A percentile compares a stretch with the other conserved stretches of the same genome.
Conservation (phyloP, 2,329 filamentous ascomycete species). For the Keithomyces neogunnii region DNA sequence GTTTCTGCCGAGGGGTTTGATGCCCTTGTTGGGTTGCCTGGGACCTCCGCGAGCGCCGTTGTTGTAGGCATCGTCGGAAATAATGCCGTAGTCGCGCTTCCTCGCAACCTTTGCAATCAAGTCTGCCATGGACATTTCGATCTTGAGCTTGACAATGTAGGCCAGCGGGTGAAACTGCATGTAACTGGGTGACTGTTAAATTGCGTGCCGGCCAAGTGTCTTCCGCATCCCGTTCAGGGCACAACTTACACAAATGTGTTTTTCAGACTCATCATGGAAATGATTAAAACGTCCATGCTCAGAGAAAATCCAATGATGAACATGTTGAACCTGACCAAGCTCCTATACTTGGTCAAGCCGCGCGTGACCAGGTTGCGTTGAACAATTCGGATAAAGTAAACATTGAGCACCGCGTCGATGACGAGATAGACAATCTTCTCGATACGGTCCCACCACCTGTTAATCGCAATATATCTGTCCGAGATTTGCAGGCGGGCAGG, state of each 20-base stretch:
- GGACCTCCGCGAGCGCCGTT: too few species aligned
- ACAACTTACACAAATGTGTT: background rate
- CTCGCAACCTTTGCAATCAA: conserved; percentile 34
- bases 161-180: conserved; percentile 44
- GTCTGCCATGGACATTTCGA: conserved; percentile 44
- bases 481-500: conserved; percentile 27
- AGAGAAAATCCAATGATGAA: conserved; percentile 40
- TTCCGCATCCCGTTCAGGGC: conserved; percentile 17
- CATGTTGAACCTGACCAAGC: conserved; percentile 40
- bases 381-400: conserved; percentile 40
- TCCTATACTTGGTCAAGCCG: conserved; percentile 41
- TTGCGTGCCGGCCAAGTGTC: conserved; percentile 19
- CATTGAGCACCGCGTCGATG: conserved; percentile 42
- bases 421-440: conserved; percentile 43
- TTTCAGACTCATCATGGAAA: background rate
- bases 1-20: too few species aligned
- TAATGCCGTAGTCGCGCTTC: too few species aligned
- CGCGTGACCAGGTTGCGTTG: conserved; percentile 37
- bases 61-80: too few species aligned
- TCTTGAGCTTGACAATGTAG: conserved; percentile 45
- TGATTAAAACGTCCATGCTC: conserved; percentile 33
- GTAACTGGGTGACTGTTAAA: conserved; percentile 26
- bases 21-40: too few species aligned
- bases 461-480: conserved; percentile 29
- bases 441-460: conserved; percentile 42